These are phyloP conservation scores for Beta macrorhiza DNA, from an alignment of 179 eudicot species.

Conservation along the genomic window DNA sequence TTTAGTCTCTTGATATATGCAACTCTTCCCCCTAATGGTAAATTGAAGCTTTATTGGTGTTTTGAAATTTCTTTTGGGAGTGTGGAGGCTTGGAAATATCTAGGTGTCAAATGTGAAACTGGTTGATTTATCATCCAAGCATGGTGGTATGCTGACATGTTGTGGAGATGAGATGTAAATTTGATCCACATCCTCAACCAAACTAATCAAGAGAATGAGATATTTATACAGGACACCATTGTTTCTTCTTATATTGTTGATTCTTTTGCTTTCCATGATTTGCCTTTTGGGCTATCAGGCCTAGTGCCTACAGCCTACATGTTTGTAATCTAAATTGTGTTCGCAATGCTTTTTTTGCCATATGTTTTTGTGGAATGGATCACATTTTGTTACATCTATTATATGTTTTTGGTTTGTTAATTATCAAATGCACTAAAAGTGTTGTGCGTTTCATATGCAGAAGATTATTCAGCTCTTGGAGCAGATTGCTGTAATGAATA, in stretches of 20 bases:
- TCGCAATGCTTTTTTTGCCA: background rate
- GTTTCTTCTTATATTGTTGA: background rate
- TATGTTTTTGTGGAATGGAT: too few species aligned
- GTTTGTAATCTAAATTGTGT: background rate
- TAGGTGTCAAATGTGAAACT: background rate
- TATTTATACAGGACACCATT: background rate
- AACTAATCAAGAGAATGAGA: background rate
- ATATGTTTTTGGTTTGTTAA: background rate
- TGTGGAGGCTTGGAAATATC: background rate
- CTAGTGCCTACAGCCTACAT: background rate
- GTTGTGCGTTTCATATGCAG: conserved; percentile 41
- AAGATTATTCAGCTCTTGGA: conserved; percentile 56
- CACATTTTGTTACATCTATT: too few species aligned
- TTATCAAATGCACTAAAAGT: background rate
- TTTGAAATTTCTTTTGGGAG: background rate
- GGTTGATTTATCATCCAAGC: background rate
- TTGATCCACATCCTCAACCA: background rate
- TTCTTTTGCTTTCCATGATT: background rate
- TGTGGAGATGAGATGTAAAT: background rate
- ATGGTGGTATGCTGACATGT: background rate
- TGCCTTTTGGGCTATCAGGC: too few species aligned
- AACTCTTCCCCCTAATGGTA: background rate
- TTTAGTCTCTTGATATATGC: background rate
- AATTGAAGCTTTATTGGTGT: background rate
- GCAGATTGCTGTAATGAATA: conserved; percentile 61